A percentile compares a stretch with the other conserved stretches of the same genome.
These are phyloP conservation scores for Leucogyrophana mollusca DNA, from an alignment of 768 basidiomycete species.

Conservation along the genomic window DNA sequence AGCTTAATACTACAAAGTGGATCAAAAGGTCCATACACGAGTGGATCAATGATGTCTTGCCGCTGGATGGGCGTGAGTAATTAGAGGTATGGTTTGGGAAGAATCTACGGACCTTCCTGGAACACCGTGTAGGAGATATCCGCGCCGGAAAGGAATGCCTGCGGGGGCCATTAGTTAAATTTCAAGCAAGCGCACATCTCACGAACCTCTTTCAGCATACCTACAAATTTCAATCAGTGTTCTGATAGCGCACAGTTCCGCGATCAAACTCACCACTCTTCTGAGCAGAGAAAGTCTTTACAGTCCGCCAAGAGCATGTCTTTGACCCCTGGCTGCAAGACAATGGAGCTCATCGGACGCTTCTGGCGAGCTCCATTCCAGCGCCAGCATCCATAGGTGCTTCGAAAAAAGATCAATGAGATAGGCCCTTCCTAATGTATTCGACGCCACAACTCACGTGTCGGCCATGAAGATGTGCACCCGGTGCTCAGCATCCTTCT, in stretches of 20 bases:
- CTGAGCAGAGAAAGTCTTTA: constrained; percentile 79
- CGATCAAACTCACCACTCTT: constrained; percentile 68
- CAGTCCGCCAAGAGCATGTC: constrained; percentile 89
- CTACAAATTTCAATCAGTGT: constrained; percentile 36
- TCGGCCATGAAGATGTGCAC: constrained; percentile 90
- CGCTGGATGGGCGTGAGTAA: constrained; percentile 41
- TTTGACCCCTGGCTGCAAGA: constrained; percentile 84
- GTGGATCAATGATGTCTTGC: constrained; percentile 85
- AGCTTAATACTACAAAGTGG: too few species aligned
- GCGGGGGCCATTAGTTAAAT: constrained; percentile 15
- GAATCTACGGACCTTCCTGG: constrained; percentile 63
- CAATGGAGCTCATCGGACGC: constrained; percentile 90
- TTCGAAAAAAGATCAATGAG: constrained; percentile 22
- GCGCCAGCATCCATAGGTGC: constrained; percentile 76
- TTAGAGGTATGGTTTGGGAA: constrained; percentile 2
- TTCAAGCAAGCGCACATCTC: constrained; percentile 14
- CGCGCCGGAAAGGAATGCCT: constrained; percentile 89
- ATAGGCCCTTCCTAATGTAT: constrained; percentile 10
- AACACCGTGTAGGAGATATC: constrained; percentile 82
- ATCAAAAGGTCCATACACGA: constrained; percentile 32
- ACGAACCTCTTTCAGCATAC: constrained; percentile 87
- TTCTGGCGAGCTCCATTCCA: constrained; percentile 90
- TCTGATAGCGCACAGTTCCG: constrained; percentile 17
- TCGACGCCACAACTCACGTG: constrained; percentile 54
- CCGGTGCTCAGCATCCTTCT: constrained; percentile 88